Evolutionary conservation across 176 grass and related monocot species (phyloP).

Genomic region (Aegilops bicornis): DNA sequence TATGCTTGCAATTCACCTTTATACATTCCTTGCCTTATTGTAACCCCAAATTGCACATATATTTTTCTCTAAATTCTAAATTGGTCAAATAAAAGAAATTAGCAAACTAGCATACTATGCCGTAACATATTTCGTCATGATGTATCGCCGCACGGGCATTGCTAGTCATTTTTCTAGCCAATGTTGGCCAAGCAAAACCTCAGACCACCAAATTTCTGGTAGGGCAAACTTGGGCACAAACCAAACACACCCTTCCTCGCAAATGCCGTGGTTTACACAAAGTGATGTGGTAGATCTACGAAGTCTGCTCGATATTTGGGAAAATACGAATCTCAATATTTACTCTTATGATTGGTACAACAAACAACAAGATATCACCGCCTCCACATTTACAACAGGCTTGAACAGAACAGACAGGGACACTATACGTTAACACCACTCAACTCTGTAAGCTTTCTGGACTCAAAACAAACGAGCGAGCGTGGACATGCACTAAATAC

Average conservation of each 20-base stretch:
- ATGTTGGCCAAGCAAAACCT: too few species aligned
- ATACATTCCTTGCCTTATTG: too few species aligned
- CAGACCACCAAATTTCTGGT: too few species aligned
- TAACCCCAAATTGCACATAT: too few species aligned
- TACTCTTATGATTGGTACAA: neutral
- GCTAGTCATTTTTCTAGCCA: too few species aligned
- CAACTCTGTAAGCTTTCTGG: constrained; percentile 8
- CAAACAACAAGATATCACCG: neutral
- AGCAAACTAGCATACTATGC: too few species aligned
- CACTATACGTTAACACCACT: neutral
- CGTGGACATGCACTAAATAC: neutral
- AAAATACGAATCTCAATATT: neutral
- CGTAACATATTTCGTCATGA: too few species aligned
- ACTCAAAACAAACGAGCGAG: neutral
- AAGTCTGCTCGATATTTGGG: neutral
- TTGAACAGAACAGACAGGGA: neutral
- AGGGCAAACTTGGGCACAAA: too few species aligned
- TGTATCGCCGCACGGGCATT: too few species aligned
- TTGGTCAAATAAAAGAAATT: too few species aligned
- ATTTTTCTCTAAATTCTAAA: too few species aligned
- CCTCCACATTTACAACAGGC: constrained; percentile 11
- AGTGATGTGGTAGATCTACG: neutral
- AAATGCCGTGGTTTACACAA: neutral
- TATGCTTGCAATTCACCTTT: too few species aligned
- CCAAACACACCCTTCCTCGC: neutral